Evolutionary conservation across 106 monocot species (phyloP).

Genomic region (Platanthera guangdongensis): DNA sequence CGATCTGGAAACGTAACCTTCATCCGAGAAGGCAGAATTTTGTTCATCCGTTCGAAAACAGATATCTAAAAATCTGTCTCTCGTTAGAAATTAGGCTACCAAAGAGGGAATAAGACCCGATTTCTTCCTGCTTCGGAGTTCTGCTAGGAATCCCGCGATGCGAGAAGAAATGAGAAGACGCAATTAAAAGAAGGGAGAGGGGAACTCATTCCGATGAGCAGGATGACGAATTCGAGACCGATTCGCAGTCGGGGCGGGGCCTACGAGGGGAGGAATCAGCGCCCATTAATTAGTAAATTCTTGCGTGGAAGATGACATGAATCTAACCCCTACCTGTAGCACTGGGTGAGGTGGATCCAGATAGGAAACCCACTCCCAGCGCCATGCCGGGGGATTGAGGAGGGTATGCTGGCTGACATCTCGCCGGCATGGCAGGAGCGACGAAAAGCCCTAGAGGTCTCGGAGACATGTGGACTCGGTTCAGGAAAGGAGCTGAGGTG

Average conservation of each 20-base stretch:
- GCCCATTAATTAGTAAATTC: not conserved
- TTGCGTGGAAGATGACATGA: not conserved
- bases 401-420: too few species aligned
- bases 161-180: not conserved
- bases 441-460: too few species aligned
- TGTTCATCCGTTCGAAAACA: not conserved
- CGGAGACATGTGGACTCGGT: too few species aligned
- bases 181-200: not conserved
- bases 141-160: not conserved
- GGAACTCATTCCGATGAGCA: not conserved
- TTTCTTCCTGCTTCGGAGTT: not conserved
- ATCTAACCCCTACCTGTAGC: not conserved
- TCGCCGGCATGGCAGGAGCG: too few species aligned
- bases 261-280: slow-evolving; percentile 3
- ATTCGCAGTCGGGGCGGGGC: not conserved
- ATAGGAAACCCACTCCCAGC: not conserved
- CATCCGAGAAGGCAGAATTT: not conserved
- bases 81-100: not conserved
- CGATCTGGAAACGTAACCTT: not conserved
- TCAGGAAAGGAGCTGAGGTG: too few species aligned
- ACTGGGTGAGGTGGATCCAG: slow-evolving; percentile 4
- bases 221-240: not conserved
- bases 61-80: not conserved
- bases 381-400: too few species aligned
- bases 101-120: not conserved